Base-by-base conservation (phyloP, 306 rosid species). In the Hylodesmum podocarpum region DNA sequence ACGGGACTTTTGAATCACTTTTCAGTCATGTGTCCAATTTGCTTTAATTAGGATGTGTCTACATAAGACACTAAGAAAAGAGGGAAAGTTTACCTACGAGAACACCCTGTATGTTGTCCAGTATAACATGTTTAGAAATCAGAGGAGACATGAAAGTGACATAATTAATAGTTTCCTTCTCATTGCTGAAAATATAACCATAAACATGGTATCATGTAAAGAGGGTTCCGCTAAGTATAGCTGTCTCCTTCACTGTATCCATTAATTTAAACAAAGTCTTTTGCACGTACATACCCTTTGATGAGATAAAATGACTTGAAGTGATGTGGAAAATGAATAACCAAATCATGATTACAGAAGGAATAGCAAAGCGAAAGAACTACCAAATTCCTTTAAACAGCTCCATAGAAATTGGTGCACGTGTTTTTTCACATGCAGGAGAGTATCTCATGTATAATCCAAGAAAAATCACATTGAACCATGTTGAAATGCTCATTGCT, bases 281-380 rank as follows among this genome's bases (percentile, higher is more conserved):
- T n/a, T n/a, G n/a, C n/a, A n/a, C n/a, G n/a, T n/a, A n/a, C n/a
- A n/a, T n/a, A n/a, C n/a, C n/a, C n/a, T n/a, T n/a, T n/a, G n/a
- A n/a, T n/a, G n/a, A 87, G 61, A 54, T 66, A 84, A 49, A 84
- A 57, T 9, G 70, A 46, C 4, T 55, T 40, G 5, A 57, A 10
- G 6, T 16, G 27, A 50, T 12, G 1, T 21, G 63, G 76, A 61
- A 66, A 59, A 49, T 34, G 5, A 53, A 51, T 87, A 37, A 93
- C 97, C 96, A 93, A 59, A 75, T 64, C 97, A 89, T 93, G 1
- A 86, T 53, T 22, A 93, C 84, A 59, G 98, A 91, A 75, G 96
- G 98, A 57, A 94, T 27, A 13, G 89, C 93, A 41, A 84, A 90
- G 3, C 75, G 78, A 40, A 89, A 78, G 87, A 90, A 90, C 43